Conservation (phyloP, 2,329 filamentous ascomycete species). For the Talaromyces sp. region DNA sequence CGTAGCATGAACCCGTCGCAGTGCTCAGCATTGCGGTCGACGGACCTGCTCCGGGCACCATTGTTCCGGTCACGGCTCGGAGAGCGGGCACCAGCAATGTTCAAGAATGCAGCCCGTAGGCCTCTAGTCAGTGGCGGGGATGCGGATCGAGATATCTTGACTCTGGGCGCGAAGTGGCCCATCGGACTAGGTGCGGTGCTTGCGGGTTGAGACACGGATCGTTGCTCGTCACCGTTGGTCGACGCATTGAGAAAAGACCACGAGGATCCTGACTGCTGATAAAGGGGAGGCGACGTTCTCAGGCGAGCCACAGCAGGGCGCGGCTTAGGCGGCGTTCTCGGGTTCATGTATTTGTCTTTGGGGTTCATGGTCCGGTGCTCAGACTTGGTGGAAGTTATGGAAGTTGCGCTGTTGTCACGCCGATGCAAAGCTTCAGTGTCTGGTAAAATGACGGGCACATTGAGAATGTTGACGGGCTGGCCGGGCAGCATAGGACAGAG, state of each 20-base stretch:
- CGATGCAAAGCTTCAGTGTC: conserved; percentile 41
- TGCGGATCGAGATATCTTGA: conserved; percentile 29
- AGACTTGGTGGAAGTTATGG: conserved; percentile 53
- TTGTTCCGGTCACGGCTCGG: conserved; percentile 12
- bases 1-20: neutral
- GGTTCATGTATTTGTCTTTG: conserved; percentile 67
- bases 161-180: conserved; percentile 18
- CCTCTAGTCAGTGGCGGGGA: conserved; percentile 32
- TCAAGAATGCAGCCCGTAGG: conserved; percentile 32
- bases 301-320: conserved; percentile 33
- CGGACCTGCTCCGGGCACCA: neutral
- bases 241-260: conserved; percentile 22
- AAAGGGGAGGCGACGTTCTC: conserved; percentile 38
- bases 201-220: conserved; percentile 31
- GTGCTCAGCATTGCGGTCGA: conserved; percentile 5
- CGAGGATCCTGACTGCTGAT: conserved; percentile 18
- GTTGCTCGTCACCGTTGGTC: conserved; percentile 19
- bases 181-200: conserved; percentile 19
- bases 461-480: conserved; percentile 77
- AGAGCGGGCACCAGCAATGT: conserved; percentile 24
- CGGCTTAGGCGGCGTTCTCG: conserved; percentile 53
- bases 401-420: conserved; percentile 62
- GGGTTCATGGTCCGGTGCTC: conserved; percentile 73
- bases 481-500: conserved; percentile 82
- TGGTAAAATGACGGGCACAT: conserved; percentile 66